Evolutionary conservation across 805 yeast genomes (phyloP).

Genomic region (Candida lessepsii): DNA sequence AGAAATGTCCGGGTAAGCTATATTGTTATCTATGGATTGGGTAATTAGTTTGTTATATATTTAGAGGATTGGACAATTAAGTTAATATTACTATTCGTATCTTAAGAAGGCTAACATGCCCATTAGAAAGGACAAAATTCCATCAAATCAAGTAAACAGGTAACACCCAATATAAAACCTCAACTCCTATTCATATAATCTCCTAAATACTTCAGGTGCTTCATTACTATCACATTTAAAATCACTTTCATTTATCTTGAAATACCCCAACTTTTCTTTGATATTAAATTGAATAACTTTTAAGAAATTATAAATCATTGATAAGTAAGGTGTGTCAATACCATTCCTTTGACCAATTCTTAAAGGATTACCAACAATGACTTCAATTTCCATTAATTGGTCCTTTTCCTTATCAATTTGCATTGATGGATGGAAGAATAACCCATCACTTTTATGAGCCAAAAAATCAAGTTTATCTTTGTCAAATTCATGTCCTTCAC

Average conservation of each 20-base stretch:
- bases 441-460: conserved; percentile 49
- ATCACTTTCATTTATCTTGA: conserved; percentile 24
- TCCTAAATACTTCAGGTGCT: conserved; percentile 14
- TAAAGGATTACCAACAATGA: conserved; percentile 40
- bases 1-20: too few relatives aligned
- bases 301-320: conserved; percentile 56
- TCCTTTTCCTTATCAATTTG: conserved; percentile 36
- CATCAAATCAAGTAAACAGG: too few relatives aligned
- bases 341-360: conserved; percentile 38
- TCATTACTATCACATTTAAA: conserved; percentile 21
- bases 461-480: conserved; percentile 47
- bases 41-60: too few relatives aligned
- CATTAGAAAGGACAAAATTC: too few relatives aligned
- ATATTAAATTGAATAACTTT: conserved; percentile 59
- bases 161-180: too few relatives aligned
- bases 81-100: too few relatives aligned
- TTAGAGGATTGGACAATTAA: too few relatives aligned
- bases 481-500: conserved; percentile 61
- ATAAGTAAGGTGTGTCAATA: conserved; percentile 56
- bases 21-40: too few relatives aligned
- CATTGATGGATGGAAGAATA: conserved; percentile 44
- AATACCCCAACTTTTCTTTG: conserved; percentile 54
- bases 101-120: too few relatives aligned
- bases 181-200: neutral
- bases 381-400: conserved; percentile 39